Conservation (phyloP, 441 rosid species). For the Populus hybrid region DNA sequence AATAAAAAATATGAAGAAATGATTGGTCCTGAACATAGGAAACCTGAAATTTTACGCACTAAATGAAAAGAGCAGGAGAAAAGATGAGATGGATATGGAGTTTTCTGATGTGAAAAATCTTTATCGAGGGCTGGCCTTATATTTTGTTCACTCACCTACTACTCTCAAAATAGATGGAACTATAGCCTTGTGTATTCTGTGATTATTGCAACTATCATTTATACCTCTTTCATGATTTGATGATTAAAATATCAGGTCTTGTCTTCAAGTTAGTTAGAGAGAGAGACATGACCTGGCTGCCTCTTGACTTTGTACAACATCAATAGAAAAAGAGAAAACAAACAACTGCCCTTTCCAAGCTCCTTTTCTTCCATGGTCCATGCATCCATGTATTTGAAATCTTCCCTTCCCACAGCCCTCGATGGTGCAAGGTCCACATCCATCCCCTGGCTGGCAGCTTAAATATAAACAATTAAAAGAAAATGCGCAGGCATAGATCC, state of each 20-base stretch:
- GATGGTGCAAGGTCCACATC: not conserved
- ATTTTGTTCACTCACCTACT: constrained; percentile 17
- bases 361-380: not conserved
- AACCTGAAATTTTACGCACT: not conserved
- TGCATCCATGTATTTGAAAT: not conserved
- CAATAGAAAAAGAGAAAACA: not conserved
- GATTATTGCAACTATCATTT: not conserved
- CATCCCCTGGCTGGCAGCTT: constrained; percentile 1
- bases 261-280: constrained; percentile 20
- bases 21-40: not conserved
- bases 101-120: not conserved
- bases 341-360: not conserved
- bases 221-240: not conserved
- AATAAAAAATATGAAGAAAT: not conserved
- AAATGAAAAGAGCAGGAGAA: not conserved
- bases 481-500: not conserved
- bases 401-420: not conserved
- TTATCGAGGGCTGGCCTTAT: not conserved
- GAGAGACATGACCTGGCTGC: constrained; percentile 8
- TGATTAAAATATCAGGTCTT: not conserved
- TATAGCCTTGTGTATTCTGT: not conserved
- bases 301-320: constrained; percentile 15
- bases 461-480: not conserved
- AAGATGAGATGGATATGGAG: not conserved
- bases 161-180: not conserved